These are phyloP conservation scores for Hanseniaspora gamundiae DNA, from an alignment of 1,139 yeast genomes.

Conservation along the genomic window DNA sequence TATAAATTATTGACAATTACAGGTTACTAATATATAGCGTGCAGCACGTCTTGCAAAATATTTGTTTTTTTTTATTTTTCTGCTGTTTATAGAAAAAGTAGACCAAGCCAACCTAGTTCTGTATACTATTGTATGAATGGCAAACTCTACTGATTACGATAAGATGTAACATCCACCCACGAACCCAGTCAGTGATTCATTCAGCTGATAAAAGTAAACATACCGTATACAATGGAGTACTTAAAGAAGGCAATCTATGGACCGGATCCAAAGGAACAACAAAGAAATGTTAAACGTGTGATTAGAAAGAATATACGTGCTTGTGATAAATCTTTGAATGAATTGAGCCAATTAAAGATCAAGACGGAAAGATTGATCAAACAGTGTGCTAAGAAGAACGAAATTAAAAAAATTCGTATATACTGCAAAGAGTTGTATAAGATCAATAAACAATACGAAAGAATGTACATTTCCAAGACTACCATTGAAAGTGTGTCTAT, in stretches of 20 bases:
- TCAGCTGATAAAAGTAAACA: no score
- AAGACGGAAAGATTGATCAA: constrained; percentile 71
- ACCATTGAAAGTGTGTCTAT: constrained; percentile 74
- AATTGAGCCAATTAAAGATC: constrained; percentile 45
- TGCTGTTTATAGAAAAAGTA: no score
- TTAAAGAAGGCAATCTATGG: constrained; percentile 85
- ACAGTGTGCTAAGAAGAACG: constrained; percentile 67
- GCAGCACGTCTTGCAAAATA: no score
- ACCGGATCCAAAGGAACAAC: constrained; percentile 92
- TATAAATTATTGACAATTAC: neutral
- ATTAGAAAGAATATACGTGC: constrained; percentile 72
- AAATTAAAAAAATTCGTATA: constrained; percentile 57
- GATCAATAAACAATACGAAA: constrained; percentile 59
- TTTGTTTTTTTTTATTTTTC: no score
- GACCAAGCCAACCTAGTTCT: no score
- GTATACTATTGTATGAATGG: no score
- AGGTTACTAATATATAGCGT: neutral
- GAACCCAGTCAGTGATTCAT: no score
- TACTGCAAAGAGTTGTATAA: constrained; percentile 77
- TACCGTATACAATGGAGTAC: constrained; percentile 67
- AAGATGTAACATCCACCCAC: no score
- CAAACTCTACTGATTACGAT: no score
- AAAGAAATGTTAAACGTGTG: constrained; percentile 69
- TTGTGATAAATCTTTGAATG: constrained; percentile 63
- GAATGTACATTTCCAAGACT: constrained; percentile 72